Base-by-base conservation (phyloP, 768 basidiomycete genomes). In the Amanita thiersii region DNA sequence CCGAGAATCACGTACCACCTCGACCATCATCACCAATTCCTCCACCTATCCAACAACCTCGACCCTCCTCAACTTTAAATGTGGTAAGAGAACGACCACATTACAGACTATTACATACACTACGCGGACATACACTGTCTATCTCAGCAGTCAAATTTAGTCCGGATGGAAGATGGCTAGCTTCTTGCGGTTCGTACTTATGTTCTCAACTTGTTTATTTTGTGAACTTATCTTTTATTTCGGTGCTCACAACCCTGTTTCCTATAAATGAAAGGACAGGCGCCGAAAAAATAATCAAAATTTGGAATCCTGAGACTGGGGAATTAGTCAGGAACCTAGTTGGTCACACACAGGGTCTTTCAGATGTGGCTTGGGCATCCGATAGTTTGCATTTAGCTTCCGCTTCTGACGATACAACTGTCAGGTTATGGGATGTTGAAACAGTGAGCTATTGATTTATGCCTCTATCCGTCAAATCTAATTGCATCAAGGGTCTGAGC, bases 131-230 rank as follows among this genome's bases (percentile, higher is more conserved):
- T 56, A 80, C 78, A 4, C 75, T 77, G 53, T 82, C 85, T 0
- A 81, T 96, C 39, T 91, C 91, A 20, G 80, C 89, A 14, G 81
- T 93, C 46, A 89, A 88, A 58, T 97, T 96, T 59, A 90, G 89
- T 53, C 85, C 86, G 0, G 86, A 94, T 56, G 93, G 93, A 7
- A 75, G 74, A 15, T 62, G 82, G 11, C 67, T 96, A 15, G 90
- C 90, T 12, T 90, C 89, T n/a, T 87, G 84, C 51, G 81, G 92
- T 93, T 55, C 44, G 82, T 66, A 23, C n/a, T n/a, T n/a, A 38
- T 32, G 32, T 45, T 52, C n/a, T n/a, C n/a, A n/a, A n/a, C n/a
- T n/a, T n/a, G n/a, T n/a, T n/a, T n/a, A n/a, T n/a, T n/a, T n/a
- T n/a, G n/a, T n/a, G n/a, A n/a, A n/a, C n/a, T n/a, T n/a, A n/a